phyloP scores from a whole-genome alignment of 495 filamentous ascomycete genomes.

The Jackrogersella multiformis region DNA sequence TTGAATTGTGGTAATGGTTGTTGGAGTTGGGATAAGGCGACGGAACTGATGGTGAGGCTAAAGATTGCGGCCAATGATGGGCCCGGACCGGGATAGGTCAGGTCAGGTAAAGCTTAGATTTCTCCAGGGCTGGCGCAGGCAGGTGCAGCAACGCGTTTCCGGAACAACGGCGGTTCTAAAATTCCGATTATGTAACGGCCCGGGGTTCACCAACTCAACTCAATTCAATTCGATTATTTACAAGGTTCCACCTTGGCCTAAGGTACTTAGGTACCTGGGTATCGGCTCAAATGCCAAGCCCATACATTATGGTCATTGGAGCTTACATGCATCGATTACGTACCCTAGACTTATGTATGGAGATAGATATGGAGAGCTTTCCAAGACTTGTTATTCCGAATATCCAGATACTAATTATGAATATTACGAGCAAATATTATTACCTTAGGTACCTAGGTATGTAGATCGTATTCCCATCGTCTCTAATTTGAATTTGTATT shows the following conservation, averaged over 20 bases:
- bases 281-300: slow-evolving; percentile 13
- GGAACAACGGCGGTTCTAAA: slow-evolving; percentile 31
- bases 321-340: slow-evolving; percentile 34
- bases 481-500: too few species aligned
- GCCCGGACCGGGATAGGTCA: slow-evolving; percentile 23
- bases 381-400: slow-evolving; percentile 26
- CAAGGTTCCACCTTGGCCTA: too few species aligned
- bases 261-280: neutral
- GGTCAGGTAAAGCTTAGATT: slow-evolving; percentile 11
- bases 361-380: slow-evolving; percentile 32
- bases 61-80: slow-evolving; percentile 36
- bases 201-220: neutral
- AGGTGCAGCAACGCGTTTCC: slow-evolving; percentile 40
- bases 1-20: slow-evolving; percentile 13
- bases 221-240: neutral
- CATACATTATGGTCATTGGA: slow-evolving; percentile 16
- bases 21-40: slow-evolving; percentile 15
- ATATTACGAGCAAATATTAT: neutral
- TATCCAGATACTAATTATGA: neutral
- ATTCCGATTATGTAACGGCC: slow-evolving; percentile 10
- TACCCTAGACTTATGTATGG: too few species aligned
- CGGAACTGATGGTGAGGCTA: slow-evolving; percentile 28
- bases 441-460: too few species aligned
- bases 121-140: slow-evolving; percentile 22
- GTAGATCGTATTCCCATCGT: too few species aligned